These are phyloP conservation scores for Tylopilus rubrobrunneus DNA, from an alignment of 768 basidiomycete species.

Conservation along the genomic window DNA sequence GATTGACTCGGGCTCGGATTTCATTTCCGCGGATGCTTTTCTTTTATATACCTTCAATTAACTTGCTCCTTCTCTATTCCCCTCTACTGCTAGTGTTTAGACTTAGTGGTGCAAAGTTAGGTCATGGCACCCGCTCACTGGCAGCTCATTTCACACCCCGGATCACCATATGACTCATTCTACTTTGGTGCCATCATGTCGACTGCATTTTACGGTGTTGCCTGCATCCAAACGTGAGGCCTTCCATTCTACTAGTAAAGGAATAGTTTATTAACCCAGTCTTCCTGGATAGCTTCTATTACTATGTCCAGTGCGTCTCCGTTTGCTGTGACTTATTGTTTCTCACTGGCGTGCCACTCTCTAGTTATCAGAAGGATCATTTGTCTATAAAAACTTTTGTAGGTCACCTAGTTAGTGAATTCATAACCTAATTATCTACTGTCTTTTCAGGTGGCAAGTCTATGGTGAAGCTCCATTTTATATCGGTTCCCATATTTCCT, in stretches of 20 bases:
- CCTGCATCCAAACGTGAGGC: neutral
- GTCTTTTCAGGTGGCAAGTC: slow-evolving; percentile 2
- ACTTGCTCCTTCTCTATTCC: neutral
- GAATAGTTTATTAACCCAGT: too few relatives aligned
- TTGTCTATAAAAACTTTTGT: slow-evolving; percentile 3
- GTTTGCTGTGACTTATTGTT: neutral
- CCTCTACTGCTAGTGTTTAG: neutral
- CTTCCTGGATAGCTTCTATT: neutral
- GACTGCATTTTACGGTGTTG: neutral
- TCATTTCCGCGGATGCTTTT: too few relatives aligned
- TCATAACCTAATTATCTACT: neutral
- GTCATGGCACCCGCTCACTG: neutral
- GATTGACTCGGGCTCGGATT: too few relatives aligned
- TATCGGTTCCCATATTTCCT: neutral
- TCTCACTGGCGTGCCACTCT: too few relatives aligned
- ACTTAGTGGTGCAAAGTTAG: neutral
- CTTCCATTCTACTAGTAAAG: neutral
- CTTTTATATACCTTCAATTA: too few relatives aligned
- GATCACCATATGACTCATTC: neutral
- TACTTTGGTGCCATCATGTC: neutral
- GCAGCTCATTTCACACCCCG: neutral
- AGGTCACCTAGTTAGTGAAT: neutral
- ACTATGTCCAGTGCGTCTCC: neutral
- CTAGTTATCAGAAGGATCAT: slow-evolving; percentile 8
- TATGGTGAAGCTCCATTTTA: neutral